phyloP scores from a whole-genome alignment of 2,329 filamentous ascomycete genomes.

The Cladosporium sp. region DNA sequence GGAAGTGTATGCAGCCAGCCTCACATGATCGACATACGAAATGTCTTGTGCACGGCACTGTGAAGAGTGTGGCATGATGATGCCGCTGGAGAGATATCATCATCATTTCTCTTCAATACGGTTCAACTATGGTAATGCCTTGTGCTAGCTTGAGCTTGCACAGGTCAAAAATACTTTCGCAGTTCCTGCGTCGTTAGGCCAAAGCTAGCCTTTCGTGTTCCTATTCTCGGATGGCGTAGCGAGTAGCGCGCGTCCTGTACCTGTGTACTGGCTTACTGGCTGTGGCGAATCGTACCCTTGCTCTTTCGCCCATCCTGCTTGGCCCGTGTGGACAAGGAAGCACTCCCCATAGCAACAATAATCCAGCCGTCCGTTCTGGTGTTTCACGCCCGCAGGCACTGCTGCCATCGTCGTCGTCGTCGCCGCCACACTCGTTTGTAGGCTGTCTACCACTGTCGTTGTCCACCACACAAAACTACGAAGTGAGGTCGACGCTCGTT shows the following conservation, averaged over 20 bases:
- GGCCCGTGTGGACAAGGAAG: constrained; percentile 3
- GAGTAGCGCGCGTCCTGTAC: neutral
- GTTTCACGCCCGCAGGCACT: constrained; percentile 6
- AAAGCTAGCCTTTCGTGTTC: constrained; percentile 2
- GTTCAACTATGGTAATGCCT: neutral
- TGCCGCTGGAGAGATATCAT: neutral
- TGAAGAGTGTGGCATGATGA: neutral
- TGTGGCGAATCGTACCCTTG: neutral
- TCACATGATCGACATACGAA: neutral
- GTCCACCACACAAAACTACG: neutral
- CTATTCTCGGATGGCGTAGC: neutral
- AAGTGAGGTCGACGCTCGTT: constrained; percentile 12
- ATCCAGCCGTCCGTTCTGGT: constrained; percentile 9
- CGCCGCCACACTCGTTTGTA: constrained; percentile 8
- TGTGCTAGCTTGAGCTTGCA: neutral
- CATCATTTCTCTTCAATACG: neutral
- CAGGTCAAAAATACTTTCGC: constrained; percentile 1
- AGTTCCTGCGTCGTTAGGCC: constrained; percentile 5
- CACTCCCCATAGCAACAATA: constrained; percentile 11
- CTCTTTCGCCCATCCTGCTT: neutral
- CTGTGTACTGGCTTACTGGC: neutral
- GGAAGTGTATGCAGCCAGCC: neutral
- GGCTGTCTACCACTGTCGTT: neutral
- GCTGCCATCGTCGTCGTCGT: neutral
- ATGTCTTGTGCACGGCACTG: neutral